Percentiles rank a stretch among this genome's conserved stretches.
Conservation (phyloP, 371 early-diverging fungal genomes). For the Parasitella parasitica region DNA sequence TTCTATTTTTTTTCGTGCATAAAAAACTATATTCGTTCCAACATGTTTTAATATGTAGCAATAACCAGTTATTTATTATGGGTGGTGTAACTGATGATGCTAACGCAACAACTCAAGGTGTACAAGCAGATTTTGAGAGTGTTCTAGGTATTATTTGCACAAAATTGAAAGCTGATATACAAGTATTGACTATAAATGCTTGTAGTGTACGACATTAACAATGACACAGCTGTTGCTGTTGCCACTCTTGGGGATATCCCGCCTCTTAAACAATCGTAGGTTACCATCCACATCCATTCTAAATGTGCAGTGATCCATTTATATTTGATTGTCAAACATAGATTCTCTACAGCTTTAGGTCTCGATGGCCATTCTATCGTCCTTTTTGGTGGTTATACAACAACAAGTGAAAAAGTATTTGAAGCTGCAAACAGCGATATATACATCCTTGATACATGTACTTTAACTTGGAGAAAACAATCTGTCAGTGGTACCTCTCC, state of each 20-base stretch:
- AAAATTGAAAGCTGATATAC: not conserved
- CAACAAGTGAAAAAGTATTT: not conserved
- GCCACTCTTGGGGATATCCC: slow-evolving; percentile 46
- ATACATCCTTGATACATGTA: slow-evolving; percentile 43
- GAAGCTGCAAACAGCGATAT: slow-evolving; percentile 18
- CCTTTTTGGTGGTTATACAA: slow-evolving; percentile 36
- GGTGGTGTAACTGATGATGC: slow-evolving; percentile 28
- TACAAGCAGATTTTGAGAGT: slow-evolving; percentile 38
- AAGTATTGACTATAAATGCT: not conserved
- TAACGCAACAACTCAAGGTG: not conserved
- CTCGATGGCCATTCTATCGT: slow-evolving; percentile 45
- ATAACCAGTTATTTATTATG: slow-evolving; percentile 39
- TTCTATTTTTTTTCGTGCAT: not conserved
- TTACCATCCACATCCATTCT: too few species aligned
- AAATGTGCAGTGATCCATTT: too few species aligned
- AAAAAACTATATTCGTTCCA: not conserved
- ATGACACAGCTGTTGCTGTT: slow-evolving; percentile 34
- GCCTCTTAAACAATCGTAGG: slow-evolving; percentile 20
- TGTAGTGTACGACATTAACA: slow-evolving; percentile 38
- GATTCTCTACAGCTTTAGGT: slow-evolving; percentile 35
- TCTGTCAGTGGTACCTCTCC: slow-evolving; percentile 26
- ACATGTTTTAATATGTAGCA: slow-evolving; percentile 14
- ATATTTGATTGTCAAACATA: not conserved
- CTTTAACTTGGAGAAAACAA: slow-evolving; percentile 37
- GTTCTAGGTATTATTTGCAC: slow-evolving; percentile 32